A percentile compares a stretch with the other conserved stretches of the same genome.
These are phyloP conservation scores for Noccaea bulbosa DNA, from an alignment of 345 rosid genomes.

Conservation along the genomic window DNA sequence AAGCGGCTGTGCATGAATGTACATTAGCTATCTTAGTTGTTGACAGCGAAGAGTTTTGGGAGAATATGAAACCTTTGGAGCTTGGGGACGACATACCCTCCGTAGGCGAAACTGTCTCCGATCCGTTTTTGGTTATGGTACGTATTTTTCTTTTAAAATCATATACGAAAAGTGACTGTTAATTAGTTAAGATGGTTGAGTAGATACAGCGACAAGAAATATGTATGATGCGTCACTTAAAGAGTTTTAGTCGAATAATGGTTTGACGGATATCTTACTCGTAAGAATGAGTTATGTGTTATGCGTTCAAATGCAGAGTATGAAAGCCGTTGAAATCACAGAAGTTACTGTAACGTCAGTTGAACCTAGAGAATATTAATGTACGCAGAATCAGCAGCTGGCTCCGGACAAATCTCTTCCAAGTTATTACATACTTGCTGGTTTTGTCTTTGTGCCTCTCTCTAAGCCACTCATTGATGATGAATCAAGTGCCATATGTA, in stretches of 20 bases:
- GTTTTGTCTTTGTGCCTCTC: slow-evolving; percentile 1
- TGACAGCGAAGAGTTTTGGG: slow-evolving; percentile 53
- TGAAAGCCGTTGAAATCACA: slow-evolving; percentile 64
- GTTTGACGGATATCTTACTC: no score
- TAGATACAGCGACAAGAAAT: no score
- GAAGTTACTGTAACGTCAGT: slow-evolving; percentile 79
- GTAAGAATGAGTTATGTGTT: slow-evolving; percentile 46
- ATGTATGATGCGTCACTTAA: no score
- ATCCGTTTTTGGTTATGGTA: slow-evolving; percentile 75
- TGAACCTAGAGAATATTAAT: slow-evolving; percentile 64
- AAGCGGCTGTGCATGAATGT: slow-evolving; percentile 66
- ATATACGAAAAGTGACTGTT: no score
- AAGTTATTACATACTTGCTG: background rate
- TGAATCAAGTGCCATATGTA: background rate
- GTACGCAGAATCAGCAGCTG: background rate
- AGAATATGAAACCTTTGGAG: slow-evolving; percentile 55
- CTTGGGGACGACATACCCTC: slow-evolving; percentile 61
- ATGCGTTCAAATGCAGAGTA: slow-evolving; percentile 49
- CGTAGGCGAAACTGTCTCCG: slow-evolving; percentile 65
- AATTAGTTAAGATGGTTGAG: slow-evolving; percentile 12
- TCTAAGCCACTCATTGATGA: background rate
- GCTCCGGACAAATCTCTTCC: background rate
- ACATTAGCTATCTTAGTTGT: slow-evolving; percentile 65
- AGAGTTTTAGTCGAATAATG: no score
- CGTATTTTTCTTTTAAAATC: background rate